These are phyloP conservation scores for Heliamphora exappendiculata DNA, from an alignment of 148 eudicot genomes.

Conservation along the genomic window DNA sequence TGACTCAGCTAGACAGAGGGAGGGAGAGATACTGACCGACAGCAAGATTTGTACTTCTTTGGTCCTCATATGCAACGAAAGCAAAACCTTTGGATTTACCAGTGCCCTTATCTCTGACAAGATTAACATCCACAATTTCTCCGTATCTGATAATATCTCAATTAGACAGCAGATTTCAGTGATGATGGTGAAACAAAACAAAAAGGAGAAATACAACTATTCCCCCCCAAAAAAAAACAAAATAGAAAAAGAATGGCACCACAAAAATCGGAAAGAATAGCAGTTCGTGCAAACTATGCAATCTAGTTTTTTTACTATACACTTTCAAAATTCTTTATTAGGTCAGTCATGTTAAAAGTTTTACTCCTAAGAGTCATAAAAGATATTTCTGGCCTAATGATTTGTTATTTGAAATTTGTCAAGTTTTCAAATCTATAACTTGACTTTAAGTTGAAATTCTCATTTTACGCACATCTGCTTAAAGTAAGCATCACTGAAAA, in stretches of 20 bases:
- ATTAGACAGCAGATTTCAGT: neutral
- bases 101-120: constrained; percentile 76
- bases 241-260: neutral
- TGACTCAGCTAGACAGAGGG: neutral
- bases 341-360: neutral
- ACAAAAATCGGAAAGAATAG: neutral
- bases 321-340: neutral
- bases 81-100: constrained; percentile 95
- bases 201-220: neutral
- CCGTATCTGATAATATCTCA: constrained; percentile 51
- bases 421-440: neutral
- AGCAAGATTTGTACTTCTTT: constrained; percentile 89
- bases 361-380: neutral
- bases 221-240: neutral
- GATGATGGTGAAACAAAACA: neutral
- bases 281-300: neutral
- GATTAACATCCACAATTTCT: constrained; percentile 90
- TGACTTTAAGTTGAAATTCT: neutral
- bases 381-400: neutral
- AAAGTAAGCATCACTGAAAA: neutral
- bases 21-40: constrained; percentile 54
- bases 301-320: neutral
- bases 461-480: neutral
- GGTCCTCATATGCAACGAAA: constrained; percentile 93
- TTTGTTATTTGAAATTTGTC: neutral